Evolutionary conservation across 495 filamentous ascomycete genomes (phyloP), one percentile per base, ranked within the genome.

Genomic region (Xanthoparmelia taractica): DNA sequence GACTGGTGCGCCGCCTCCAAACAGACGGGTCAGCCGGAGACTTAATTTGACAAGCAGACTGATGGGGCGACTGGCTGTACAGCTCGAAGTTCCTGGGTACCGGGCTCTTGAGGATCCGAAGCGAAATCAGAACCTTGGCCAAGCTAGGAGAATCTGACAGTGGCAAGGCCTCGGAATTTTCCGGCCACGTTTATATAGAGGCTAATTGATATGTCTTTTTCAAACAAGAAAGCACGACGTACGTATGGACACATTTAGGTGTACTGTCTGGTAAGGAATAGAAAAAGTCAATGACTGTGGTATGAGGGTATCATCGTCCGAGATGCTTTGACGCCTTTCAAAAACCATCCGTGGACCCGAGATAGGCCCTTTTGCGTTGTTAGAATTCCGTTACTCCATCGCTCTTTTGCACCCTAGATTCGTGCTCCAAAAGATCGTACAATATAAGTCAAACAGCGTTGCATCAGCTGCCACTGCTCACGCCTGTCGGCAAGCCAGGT

Each of bases 401-500:
- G 25, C 20, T 48, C 34, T 36, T 20, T 37, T 40, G 33, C 29
- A 20, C 47, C n/a, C 10, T 11, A 25, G 27, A 36, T 17, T 45
- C 17, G 15, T 20, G 17, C 25, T 40, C 11, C 23, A 61, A 20
- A 38, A 31, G 2, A 17, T 5, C 20, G n/a, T 62, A 54, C 41
- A 10, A 23, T 56, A 62, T 48, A 62, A 8, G 25, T 23, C 29
- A 25, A n/a, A 43, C 33, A 43, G 36, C 38, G 4, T 40, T 18
- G n/a, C 11, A 55, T 68, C 56, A 68, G 48, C 69, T 70, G 37
- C 69, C 64, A 20, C 47, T 68, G 54, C 68, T 70, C 36, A 70
- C 33, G 8, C 66, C 68, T 48, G 57, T 48, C 13, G 69, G 69
- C 50, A 71, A 58, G 18, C 64, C 63, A 34, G 69, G 65, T 40